Evolutionary conservation across 441 rosid species (phyloP).

Genomic region (Arabidopsis hybrid): DNA sequence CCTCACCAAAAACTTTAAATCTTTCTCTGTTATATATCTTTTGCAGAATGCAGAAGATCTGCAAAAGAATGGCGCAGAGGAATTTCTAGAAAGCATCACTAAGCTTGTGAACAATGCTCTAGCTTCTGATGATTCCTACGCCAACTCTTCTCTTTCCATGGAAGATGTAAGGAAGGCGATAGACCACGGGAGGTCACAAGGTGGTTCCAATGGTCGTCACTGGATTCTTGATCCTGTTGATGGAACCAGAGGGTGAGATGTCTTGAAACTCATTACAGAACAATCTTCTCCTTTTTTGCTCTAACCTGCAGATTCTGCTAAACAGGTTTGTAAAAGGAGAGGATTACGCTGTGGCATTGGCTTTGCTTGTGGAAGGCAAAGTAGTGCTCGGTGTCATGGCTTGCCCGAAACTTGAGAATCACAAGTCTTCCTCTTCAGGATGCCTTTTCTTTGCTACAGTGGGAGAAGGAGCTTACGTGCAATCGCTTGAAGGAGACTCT

Average conservation of each 20-base stretch:
- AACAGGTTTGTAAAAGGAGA: conserved; percentile 81
- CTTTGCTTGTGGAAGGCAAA: conserved; percentile 82
- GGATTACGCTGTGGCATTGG: conserved; percentile 86
- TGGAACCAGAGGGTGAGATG: conserved; percentile 88
- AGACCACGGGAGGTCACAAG: conserved; percentile 80
- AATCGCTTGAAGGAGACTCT: conserved; percentile 62
- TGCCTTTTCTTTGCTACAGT: conserved; percentile 82
- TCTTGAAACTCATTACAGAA: not conserved
- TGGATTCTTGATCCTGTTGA: conserved; percentile 97
- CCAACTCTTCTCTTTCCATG: conserved; percentile 52
- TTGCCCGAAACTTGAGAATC: conserved; percentile 75
- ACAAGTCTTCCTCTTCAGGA: conserved; percentile 47
- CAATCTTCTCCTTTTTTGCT: not conserved
- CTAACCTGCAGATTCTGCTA: not conserved
- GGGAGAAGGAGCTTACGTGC: conserved; percentile 81
- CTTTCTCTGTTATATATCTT: conserved; percentile 11
- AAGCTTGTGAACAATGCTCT: conserved; percentile 76
- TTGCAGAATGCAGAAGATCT: conserved; percentile 79
- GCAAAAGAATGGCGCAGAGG: conserved; percentile 56
- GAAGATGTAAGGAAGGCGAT: conserved; percentile 73
- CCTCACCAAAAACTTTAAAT: not conserved
- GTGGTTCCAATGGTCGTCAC: conserved; percentile 77
- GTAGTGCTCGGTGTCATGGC: conserved; percentile 85
- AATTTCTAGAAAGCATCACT: conserved; percentile 67
- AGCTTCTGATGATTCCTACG: conserved; percentile 60